Evolutionary conservation across 257 asterid genomes (phyloP), one percentile per base, ranked within the genome.

Genomic region (Craterostigma plantagineum): DNA sequence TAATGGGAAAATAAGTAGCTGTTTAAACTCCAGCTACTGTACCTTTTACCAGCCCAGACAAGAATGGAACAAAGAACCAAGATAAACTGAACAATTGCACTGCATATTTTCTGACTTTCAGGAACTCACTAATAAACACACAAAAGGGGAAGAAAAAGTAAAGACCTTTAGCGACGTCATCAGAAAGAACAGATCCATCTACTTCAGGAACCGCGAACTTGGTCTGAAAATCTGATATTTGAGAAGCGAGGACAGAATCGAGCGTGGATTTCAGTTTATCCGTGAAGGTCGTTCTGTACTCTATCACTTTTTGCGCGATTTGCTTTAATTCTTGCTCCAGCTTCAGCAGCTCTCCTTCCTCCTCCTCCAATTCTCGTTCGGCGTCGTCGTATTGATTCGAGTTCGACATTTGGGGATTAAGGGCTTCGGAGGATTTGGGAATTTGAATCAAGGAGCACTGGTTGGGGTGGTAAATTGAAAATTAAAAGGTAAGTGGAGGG

Each of bases 271-370:
- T 60, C 52, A 78, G 71, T 48, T 73, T 75, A 54, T 43, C 66
- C 30, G 79, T 66, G 5, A 81, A 56, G n/a, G 56, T 60, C 43
- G 65, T 54, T 43, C 94, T 61, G 68, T 55, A 73, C 0, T 73
- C 53, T 46, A 60, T 54, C 10, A 69, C 27, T 51, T 57, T 67
- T 49, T 75, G 61, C 7, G 85, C 82, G 64, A 81, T 62, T 52
- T 61, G 57, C 35, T 62, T 62, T 18, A 86, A 65, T 58, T 68
- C 73, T 56, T 67, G 68, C 53, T 67, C 76, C n/a, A 74, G 69
- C 47, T 50, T 57, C 7, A 43, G n/a, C 44, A 66, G 4, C 30
- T 54, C 72, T 14, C 46, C 59, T 35, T 57, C 78, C 43, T 63
- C 67, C 5, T 41, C 45, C 16, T n/a, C n/a, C n/a, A 23, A 23